Base-by-base conservation (phyloP, 768 basidiomycete genomes). In the Tricholoma bakamatsutake region DNA sequence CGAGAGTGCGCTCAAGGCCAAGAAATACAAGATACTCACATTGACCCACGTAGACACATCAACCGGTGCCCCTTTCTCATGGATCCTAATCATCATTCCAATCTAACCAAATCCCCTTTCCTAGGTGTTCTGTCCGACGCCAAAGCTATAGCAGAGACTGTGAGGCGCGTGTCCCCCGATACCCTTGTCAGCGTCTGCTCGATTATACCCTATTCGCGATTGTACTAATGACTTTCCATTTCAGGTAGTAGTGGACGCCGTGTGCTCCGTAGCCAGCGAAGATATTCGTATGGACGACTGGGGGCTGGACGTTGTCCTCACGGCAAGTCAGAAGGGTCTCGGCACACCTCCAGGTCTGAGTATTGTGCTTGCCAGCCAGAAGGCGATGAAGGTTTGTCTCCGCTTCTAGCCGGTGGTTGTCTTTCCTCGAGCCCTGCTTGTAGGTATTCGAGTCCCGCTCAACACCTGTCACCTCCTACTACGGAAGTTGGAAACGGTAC, bases 41-140 rank as follows among this genome's bases (percentile, higher is more conserved):
- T 83, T 99, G 65, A 98, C 97, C 1, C 97, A 99, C 65, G 96
- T 97, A 54, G 93, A 97, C 69, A 95, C 92, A 7, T 93, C 88
- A 4, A 92, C 90, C 45, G 85, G 85, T 79, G 50, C 46, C 71
- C 66, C n/a, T n/a, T 56, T 50, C 27, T 5, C 48, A 15, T 40
- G 24, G n/a, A 24, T 17, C 4, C 5, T 15, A n/a, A 31, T 30
- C 24, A 17, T 30, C 39, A 12, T 42, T n/a, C 40, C 7, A 37
- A 31, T 35, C 52, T 42, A 33, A 42, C 15, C 33, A n/a, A n/a
- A n/a, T 53, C 50, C 17, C 34, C 24, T 59, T 60, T 15, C 17
- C 63, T 63, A 78, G 93, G 85, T 46, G 97, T 98, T 12, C 79
- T 98, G 47, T 93, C 92, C 13, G 79, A 93, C 62, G 86, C 90